A percentile compares a stretch with the other conserved stretches of the same genome.
Conservation (phyloP, 2,329 filamentous ascomycete genomes). For the Davidsoniella australis region DNA sequence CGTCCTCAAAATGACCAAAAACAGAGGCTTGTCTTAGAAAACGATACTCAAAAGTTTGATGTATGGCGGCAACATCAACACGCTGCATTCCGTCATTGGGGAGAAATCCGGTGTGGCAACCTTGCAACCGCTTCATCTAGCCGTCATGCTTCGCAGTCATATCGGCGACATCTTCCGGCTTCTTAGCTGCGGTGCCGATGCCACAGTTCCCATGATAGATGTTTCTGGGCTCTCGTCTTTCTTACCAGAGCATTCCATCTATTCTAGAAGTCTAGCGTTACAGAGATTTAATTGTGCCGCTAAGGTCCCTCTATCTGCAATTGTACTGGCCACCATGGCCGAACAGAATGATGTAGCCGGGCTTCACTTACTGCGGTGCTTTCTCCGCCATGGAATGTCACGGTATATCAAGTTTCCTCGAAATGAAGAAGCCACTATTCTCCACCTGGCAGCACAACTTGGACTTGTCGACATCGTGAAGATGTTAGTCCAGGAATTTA, state of each 20-base stretch:
- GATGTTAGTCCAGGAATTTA: conserved; percentile 3
- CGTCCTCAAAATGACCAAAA: neutral
- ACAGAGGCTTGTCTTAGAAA: neutral
- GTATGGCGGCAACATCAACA: conserved; percentile 4
- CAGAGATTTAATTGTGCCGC: neutral
- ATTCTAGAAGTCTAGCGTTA: neutral
- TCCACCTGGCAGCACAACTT: conserved; percentile 5
- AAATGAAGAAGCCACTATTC: neutral
- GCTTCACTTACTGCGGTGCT: neutral
- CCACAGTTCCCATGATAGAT: neutral
- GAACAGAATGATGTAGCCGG: neutral
- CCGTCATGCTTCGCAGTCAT: conserved; percentile 1
- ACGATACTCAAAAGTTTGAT: conserved; percentile 4
- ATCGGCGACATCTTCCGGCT: conserved; percentile 4
- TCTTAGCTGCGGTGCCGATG: neutral
- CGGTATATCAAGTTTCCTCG: neutral
- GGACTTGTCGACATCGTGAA: conserved; percentile 5
- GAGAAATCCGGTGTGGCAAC: neutral
- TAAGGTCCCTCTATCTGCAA: conserved; percentile 1
- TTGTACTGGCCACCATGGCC: conserved; percentile 2
- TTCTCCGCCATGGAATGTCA: too few species aligned
- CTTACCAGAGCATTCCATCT: neutral
- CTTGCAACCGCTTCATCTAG: conserved; percentile 7
- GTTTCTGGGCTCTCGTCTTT: neutral
- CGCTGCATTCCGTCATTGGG: neutral